Conservation (phyloP, 208 protist species). For the Tritrichomonas foetus region DNA sequence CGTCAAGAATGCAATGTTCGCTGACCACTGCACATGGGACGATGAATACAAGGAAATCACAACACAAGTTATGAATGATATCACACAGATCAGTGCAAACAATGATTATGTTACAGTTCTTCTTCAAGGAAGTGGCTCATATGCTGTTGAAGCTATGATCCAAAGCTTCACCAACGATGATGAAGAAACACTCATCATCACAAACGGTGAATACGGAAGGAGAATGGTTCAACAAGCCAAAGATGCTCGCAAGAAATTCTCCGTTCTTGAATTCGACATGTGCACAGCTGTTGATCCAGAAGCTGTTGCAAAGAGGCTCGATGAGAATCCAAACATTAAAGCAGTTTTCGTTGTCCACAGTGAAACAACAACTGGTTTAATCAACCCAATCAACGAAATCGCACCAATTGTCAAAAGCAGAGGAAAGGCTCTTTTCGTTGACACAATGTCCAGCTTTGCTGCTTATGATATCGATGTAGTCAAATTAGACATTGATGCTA, state of each 20-base stretch:
- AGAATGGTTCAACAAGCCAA: background rate
- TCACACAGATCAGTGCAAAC: too few species aligned
- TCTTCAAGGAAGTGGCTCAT: too few species aligned
- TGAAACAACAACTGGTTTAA: background rate
- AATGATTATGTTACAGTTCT: too few species aligned
- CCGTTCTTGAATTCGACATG: too few species aligned
- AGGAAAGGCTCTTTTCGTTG: background rate
- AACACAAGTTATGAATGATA: too few species aligned
- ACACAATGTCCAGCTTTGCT: background rate
- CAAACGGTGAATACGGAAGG: background rate
- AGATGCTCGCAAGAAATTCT: too few species aligned
- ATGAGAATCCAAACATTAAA: too few species aligned
- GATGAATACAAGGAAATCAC: too few species aligned
- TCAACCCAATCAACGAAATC: constrained; percentile 33
- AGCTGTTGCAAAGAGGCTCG: too few species aligned
- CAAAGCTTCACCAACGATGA: background rate
- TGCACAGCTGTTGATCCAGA: too few species aligned
- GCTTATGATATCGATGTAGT: background rate
- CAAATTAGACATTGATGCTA: background rate
- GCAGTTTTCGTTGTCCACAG: constrained; percentile 14
- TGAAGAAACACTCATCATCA: background rate
- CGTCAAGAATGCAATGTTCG: background rate
- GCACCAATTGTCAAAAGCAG: background rate
- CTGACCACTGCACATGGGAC: too few species aligned
- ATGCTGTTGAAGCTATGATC: too few species aligned